A percentile compares a stretch with the other conserved stretches of the same genome.
phyloP scores from a whole-genome alignment of 2,329 filamentous ascomycete species.

The Penicillium sp. region DNA sequence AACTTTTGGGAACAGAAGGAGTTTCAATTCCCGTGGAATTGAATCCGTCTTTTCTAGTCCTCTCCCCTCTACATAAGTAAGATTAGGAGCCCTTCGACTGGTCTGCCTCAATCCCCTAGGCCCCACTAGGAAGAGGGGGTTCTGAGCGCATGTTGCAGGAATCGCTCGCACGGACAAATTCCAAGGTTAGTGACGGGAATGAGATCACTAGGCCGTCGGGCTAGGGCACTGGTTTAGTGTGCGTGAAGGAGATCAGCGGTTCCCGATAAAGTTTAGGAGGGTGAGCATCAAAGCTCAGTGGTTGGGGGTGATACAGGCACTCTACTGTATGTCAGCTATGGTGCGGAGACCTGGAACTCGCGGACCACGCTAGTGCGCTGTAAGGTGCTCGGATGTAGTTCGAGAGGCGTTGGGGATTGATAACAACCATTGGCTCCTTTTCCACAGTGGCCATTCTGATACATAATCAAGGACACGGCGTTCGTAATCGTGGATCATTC shows the following conservation, averaged over 20 bases:
- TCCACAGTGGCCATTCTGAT: neutral
- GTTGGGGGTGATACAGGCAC: neutral
- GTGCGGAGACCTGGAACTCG: neutral
- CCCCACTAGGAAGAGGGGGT: constrained; percentile 6
- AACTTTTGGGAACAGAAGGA: neutral
- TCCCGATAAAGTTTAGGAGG: neutral
- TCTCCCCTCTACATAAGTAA: neutral
- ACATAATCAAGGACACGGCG: neutral
- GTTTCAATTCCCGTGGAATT: neutral
- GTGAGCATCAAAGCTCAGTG: neutral
- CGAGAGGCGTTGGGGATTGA: neutral
- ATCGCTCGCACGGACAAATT: constrained; percentile 2
- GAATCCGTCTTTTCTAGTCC: neutral
- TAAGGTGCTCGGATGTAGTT: neutral
- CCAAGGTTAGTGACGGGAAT: neutral
- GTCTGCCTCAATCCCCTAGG: neutral
- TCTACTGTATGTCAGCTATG: neutral
- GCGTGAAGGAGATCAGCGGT: neutral
- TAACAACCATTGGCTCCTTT: neutral
- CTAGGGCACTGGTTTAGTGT: neutral
- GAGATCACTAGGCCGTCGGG: neutral
- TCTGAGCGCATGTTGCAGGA: neutral
- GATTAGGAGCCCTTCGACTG: neutral
- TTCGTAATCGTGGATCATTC: neutral
- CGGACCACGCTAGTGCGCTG: neutral